Base-by-base conservation (phyloP, 2,329 filamentous ascomycete genomes). In the Stromatinia cepivora region DNA sequence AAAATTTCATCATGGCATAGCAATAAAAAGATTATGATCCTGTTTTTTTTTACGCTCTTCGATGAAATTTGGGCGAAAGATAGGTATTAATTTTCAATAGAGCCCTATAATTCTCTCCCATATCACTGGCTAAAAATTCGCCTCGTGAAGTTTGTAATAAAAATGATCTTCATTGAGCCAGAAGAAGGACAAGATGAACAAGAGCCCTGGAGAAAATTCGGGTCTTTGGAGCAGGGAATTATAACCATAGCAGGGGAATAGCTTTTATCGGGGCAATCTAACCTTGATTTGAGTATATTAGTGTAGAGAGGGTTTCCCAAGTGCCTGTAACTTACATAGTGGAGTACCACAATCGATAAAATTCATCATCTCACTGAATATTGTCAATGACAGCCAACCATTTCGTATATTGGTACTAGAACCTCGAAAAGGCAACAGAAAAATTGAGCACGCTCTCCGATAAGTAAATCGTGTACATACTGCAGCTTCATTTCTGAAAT, bases 291-390 rank as follows among this genome's bases (percentile, higher is more conserved):
- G n/a, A 22, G 34, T n/a, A 57, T 22, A 57, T 4, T 3, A 15
- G 10, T 11, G 10, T 20, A 34, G 10, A 39, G 20, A 39, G n/a
- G 5, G 13, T 6, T 1, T 4, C 22, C 9, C 54, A 0, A 0
- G 6, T 3, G 1, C 0, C 2, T 9, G 0, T 17, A n/a, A n/a
- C 1, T n/a, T 36, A 7, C 4, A 6, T 22, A 13, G 17, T 34
- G 22, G 7, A 7, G 10, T 13, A 34, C 9, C 34, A 7, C 15
- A 5, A 36, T 56, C 1, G 15, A 13, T 6, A 22, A 56, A 56
- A 10, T 10, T 6, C 3, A 22, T n/a, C 36, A 39, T 48, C 4
- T n/a, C 10, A 20, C 22, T 1, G 7, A 11, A 22, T 13, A 0
- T 36, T 13, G 2, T 6, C 22, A 42, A 42, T 2, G 6, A 39